Evolutionary conservation across 1,284 basidiomycete genomes (phyloP), one percentile per base, ranked within the genome.

Genomic region (Moesziomyces antarcticus): DNA sequence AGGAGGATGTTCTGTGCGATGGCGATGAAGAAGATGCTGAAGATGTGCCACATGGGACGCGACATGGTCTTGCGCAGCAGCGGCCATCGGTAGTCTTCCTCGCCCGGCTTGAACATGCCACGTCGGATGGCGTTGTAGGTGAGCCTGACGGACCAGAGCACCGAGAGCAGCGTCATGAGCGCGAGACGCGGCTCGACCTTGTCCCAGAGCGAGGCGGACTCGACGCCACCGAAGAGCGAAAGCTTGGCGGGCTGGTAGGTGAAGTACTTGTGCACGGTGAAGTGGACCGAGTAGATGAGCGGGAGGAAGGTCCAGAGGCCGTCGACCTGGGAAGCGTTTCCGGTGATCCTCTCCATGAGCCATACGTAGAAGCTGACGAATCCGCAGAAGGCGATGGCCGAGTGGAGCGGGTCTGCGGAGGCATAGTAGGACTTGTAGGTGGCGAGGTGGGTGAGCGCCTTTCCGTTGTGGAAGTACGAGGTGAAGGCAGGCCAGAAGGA

Each of bases 81-180:
- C 3, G 88, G 89, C 92, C 94, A 97, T 30, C 95, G 91, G 82
- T 98, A 97, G 84, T 97, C 95, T 84, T 94, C 93, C 37, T 93
- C 92, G 3, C 86, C 85, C 61, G 80, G 77, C 56, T 87, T 89
- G 85, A 94, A 95, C 33, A 97, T 87, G 6, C 93, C 94, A 56
- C 95, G 88, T 25, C 93, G 87, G 84, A 89, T 90, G 0, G 94
- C 92, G 83, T 97, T 94, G 80, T 91, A 93, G 6, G 89, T 90
- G 50, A 97, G 86, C 47, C 94, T 90, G 16, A 70, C 56, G 1
- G 75, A 77, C 85, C 84, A 85, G 14, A 82, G 53, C 25, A 82
- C 42, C 54, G 84, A 81, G 11, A 85, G 71, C 2, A 59, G 58
- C n/a, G 84, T 76, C 62, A 85, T 82, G 62, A 85, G 76, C 10